Base-by-base conservation (phyloP, 2,329 filamentous ascomycete genomes). In the Aspergillus vadensis region DNA sequence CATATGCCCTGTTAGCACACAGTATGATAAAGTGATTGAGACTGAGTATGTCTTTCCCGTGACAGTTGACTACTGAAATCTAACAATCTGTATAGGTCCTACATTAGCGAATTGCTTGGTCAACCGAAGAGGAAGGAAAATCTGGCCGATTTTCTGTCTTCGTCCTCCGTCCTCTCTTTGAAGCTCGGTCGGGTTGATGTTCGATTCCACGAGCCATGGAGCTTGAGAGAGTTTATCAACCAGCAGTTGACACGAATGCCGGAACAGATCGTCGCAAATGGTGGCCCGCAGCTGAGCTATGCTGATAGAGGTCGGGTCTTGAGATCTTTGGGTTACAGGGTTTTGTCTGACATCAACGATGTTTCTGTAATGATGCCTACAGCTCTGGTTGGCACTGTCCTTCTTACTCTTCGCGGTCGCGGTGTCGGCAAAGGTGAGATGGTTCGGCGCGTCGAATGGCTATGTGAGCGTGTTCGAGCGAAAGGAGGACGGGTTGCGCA, bases 11-110 rank as follows among this genome's bases (percentile, higher is more conserved):
- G 95, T 99, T 49, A 96, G 91, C 75, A 97, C 93, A 0, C 95
- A 99, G 74, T 99, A 99, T 73, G 95, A 99, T 81, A 99, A 98
- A 73, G 95, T 99, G 58, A 96, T 99, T 61, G 95, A 99, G 76
- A 97, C 96, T 0, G 92, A 97, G 76, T 81, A 74, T 63, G 78
- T 44, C 44, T 27, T 47, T 15, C 10, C 32, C n/a, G n/a, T 36
- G 12, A 8, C 6, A 19, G 9, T 9, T 23, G 12, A 19, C 32
- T 3, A 14, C 32, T 36, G 2, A n/a, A n/a, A 62, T 47, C 65
- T 71, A 44, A 64, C 51, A 36, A 63, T 48, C 2, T n/a, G 2
- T 57, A 4, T 56, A 83, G 81, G 65, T 95, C 92, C 5, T 99
- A 99, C 71, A 94, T 98, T 48, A 95, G 88, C 36, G 95, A 99